Evolutionary conservation across 2,329 filamentous ascomycete species (phyloP), one percentile per base, ranked within the genome.

Genomic region (Aureobasidium zeae): DNA sequence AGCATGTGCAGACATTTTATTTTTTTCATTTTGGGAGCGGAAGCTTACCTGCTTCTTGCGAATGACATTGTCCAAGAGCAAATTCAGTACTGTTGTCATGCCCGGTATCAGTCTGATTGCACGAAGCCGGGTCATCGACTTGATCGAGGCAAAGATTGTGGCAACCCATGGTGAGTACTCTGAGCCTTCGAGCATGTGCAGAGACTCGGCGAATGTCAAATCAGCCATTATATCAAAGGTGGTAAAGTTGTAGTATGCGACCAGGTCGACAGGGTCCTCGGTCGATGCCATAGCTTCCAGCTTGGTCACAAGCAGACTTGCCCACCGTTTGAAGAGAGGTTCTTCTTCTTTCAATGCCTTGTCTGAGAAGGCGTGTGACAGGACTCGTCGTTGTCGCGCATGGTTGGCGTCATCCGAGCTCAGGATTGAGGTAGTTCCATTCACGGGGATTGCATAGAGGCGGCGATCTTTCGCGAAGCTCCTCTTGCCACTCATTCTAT

Each of bases 351-450:
- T 49, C 26, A 68, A 39, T 2, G 63, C 63, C 45, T 61, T 60
- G 34, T 64, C 59, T 4, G 55, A 59, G 51, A 68, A 68, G 8
- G 62, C 62, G 51, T 67, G 59, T 4, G 63, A 59, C 3, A 67
- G 55, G 9, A 63, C 53, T 22, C 63, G 56, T 24, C 66, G 54
- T 43, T 60, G 57, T 16, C 65, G 55, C 5, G 59, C 55, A 52
- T 69, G 65, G 44, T 58, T 52, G 13, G 57, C 53, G 39, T 67
- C 61, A 13, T 63, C 56, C 6, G 65, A 57, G 19, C 53, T 46
- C 10, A 52, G 16, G 4, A 47, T 33, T 9, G 28, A 44, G n/a
- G 17, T 36, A 1, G 31, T 21, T 20, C 38, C 46, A 7, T 47
- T 47, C 9, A 46, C 28, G 11, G 45, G 45, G 7, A 60, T 11